A percentile compares a stretch with the other conserved stretches of the same genome.
These are phyloP conservation scores for Gentiana macrophylla DNA, from an alignment of 257 asterid genomes.

Conservation along the genomic window DNA sequence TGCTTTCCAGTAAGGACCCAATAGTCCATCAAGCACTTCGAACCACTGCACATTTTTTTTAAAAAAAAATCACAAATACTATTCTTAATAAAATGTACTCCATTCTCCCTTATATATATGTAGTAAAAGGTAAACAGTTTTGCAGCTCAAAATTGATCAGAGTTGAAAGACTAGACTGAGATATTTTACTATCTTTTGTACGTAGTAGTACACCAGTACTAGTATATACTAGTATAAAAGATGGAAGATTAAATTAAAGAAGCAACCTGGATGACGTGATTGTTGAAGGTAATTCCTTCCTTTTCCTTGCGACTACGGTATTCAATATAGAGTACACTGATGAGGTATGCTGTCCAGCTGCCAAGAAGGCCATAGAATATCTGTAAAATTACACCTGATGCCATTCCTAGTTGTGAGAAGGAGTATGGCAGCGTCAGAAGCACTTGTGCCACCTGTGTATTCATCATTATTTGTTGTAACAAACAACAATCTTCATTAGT, in stretches of 20 bases:
- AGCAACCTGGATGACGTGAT: constrained; percentile 76
- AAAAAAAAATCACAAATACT: no score
- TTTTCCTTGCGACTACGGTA: constrained; percentile 76
- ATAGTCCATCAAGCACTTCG: constrained; percentile 78
- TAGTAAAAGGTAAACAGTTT: background rate
- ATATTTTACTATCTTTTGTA: no score
- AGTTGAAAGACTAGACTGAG: background rate
- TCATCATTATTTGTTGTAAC: no score
- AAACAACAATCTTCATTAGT: no score
- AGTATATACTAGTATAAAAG: no score
- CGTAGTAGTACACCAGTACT: background rate
- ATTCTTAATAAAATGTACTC: no score
- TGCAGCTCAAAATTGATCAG: background rate
- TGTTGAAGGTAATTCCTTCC: constrained; percentile 71
- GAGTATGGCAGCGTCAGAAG: constrained; percentile 82
- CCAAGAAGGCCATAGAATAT: constrained; percentile 69
- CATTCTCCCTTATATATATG: no score
- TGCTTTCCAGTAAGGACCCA: constrained; percentile 87
- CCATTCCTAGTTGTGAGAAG: constrained; percentile 74
- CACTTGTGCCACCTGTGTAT: constrained; percentile 76
- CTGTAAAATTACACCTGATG: constrained; percentile 58
- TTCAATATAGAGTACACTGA: constrained; percentile 66
- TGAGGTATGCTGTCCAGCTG: constrained; percentile 87
- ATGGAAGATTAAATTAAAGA: background rate
- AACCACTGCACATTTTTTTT: constrained; percentile 45